These are phyloP conservation scores for Arthrobotrys sinensis DNA, from an alignment of 2,329 filamentous ascomycete genomes.

Conservation along the genomic window DNA sequence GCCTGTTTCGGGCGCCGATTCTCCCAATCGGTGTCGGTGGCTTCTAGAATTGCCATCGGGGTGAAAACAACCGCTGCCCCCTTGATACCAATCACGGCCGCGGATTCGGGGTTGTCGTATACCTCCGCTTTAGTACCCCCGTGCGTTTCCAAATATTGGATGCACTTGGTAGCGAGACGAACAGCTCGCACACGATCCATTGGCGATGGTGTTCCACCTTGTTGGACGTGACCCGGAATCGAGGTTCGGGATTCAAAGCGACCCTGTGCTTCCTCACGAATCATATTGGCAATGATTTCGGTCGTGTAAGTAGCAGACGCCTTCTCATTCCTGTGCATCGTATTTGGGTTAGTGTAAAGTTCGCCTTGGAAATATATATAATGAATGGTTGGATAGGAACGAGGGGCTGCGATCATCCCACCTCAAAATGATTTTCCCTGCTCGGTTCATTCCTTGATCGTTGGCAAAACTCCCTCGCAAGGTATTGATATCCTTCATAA, in stretches of 20 bases:
- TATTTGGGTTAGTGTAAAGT: neutral
- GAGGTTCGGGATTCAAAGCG: conserved; percentile 93
- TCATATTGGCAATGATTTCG: conserved; percentile 94
- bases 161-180: conserved; percentile 91
- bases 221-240: conserved; percentile 93
- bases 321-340: conserved; percentile 79
- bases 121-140: conserved; percentile 79
- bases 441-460: conserved; percentile 89
- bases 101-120: conserved; percentile 77
- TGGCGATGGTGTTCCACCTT: conserved; percentile 90
- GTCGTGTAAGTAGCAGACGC: conserved; percentile 91
- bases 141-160: conserved; percentile 89
- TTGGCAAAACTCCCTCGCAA: conserved; percentile 86
- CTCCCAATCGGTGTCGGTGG: conserved; percentile 90
- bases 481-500: conserved; percentile 89
- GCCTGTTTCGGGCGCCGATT: conserved; percentile 86
- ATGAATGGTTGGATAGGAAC: neutral
- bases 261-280: conserved; percentile 91
- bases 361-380: neutral
- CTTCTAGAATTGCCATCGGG: conserved; percentile 84
- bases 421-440: conserved; percentile 89
- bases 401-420: conserved; percentile 3
- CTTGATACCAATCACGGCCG: conserved; percentile 90
- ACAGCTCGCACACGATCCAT: conserved; percentile 97
- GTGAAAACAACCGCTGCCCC: conserved; percentile 91